Base-by-base conservation (phyloP, 2,329 filamentous ascomycete species). In the Fusarium sp. region DNA sequence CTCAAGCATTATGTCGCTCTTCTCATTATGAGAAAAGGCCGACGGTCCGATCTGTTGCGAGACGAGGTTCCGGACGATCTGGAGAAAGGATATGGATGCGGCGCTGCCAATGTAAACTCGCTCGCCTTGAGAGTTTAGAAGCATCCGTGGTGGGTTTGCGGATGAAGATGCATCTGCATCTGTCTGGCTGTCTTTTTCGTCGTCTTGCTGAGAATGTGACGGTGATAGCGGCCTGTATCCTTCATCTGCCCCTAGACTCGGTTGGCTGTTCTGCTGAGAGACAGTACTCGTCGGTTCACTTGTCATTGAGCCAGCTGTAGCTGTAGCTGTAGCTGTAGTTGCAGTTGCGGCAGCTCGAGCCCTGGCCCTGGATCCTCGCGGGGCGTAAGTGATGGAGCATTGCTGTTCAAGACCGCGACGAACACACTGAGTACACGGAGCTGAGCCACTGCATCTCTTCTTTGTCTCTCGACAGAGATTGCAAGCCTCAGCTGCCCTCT, bases 41-140 rank as follows among this genome's bases (percentile, higher is more conserved):
- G 69, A 71, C 0, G 69, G 69, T 0, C 69, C 69, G 12, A 71
- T 71, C 22, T 71, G 68, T 1, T 72, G 65, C 0, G 70, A 62
- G 0, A 71, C 69, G 5, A 70, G 39, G 26, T 68, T 67, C 1
- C 69, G 56, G 6, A 71, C 72, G 68, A 53, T 67, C 53, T 86
- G 82, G 1, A 87, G 72, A 54, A 87, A 87, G 0, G 84, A 86
- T 12, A 87, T 72, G 0, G 82, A 80, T 1, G 81, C 81, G 9
- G 79, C 80, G n/a, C 79, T 75, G n/a, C 81, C 79, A 43, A 83
- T 76, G 45, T 80, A 83, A 0, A 83, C 79, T 78, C 78, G 76
- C 65, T 86, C 83, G 5, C 83, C 82, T 15, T 81, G 79, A 1
- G 80, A 74, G 61, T 83, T 85, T 4, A 83, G 73, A 7, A 86